These are phyloP conservation scores for Yamadazyma olivae DNA, from an alignment of 805 yeast species.

Conservation along the genomic window DNA sequence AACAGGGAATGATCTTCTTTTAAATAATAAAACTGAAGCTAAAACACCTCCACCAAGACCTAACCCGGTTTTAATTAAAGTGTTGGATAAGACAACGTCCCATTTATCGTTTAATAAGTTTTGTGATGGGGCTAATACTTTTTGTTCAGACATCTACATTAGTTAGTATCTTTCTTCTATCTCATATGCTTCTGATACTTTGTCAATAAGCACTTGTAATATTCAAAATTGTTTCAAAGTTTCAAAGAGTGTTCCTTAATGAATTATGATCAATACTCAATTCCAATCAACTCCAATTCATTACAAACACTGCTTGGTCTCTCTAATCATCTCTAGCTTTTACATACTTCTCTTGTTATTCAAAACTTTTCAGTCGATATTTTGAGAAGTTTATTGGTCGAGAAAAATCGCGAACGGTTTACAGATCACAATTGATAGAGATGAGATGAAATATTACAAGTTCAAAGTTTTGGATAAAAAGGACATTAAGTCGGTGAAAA, in stretches of 20 bases:
- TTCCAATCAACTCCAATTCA: too few species aligned
- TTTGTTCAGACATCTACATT: constrained; percentile 28
- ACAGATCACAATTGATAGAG: neutral
- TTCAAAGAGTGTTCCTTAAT: too few species aligned
- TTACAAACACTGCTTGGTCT: too few species aligned
- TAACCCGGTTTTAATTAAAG: constrained; percentile 89
- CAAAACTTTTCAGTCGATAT: constrained; percentile 1
- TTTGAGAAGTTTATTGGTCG: constrained; percentile 13
- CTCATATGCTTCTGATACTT: neutral
- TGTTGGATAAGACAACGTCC: constrained; percentile 95
- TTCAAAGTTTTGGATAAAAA: constrained; percentile 1
- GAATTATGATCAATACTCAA: too few species aligned
- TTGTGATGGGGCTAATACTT: constrained; percentile 46
- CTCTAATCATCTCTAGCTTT: too few species aligned
- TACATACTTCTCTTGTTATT: neutral
- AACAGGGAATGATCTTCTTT: constrained; percentile 95
- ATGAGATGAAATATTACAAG: constrained; percentile 5
- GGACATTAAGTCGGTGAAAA: constrained; percentile 2
- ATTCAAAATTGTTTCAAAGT: neutral
- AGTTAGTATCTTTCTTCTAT: constrained; percentile 9
- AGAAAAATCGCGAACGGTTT: constrained; percentile 3
- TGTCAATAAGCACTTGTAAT: neutral
- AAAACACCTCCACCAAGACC: constrained; percentile 97
- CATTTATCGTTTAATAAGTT: constrained; percentile 70
- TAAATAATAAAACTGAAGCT: constrained; percentile 84